A percentile compares a stretch with the other conserved stretches of the same genome.
These are phyloP conservation scores for Jacaranda copaia DNA, from an alignment of 257 asterid genomes.

Conservation along the genomic window DNA sequence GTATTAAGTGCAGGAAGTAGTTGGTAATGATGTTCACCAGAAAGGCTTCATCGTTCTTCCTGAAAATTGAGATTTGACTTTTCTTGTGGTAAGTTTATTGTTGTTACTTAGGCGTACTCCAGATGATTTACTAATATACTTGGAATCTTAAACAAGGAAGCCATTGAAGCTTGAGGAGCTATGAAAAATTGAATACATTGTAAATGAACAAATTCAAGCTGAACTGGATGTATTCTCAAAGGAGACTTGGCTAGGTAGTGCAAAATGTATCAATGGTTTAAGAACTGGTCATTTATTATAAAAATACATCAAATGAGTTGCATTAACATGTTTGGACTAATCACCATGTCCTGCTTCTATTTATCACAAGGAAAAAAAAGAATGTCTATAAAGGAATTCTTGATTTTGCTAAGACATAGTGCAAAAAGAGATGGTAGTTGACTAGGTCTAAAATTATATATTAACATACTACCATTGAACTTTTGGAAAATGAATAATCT, in stretches of 20 bases:
- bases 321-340: too few species aligned
- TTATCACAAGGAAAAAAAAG: too few species aligned
- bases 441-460: too few species aligned
- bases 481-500: too few species aligned
- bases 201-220: conserved; percentile 87
- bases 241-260: conserved; percentile 76
- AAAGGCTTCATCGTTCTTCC: conserved; percentile 99
- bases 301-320: too few species aligned
- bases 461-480: too few species aligned
- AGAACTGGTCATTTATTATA: too few species aligned
- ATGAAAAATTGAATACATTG: conserved; percentile 82
- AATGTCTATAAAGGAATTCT: too few species aligned
- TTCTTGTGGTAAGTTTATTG: conserved; percentile 77
- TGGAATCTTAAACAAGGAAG: conserved; percentile 64
- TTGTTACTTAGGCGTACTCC: conserved; percentile 16
- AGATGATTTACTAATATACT: conserved; percentile 29
- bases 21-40: conserved; percentile 95
- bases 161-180: conserved; percentile 95
- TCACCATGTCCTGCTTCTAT: too few species aligned
- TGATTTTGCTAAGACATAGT: too few species aligned
- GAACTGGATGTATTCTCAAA: conserved; percentile 82
- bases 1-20: conserved; percentile 79
- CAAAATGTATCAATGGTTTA: conserved; percentile 81
- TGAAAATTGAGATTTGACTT: conserved; percentile 96
- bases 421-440: too few species aligned